Base-by-base conservation (phyloP, 441 rosid species). In the Euphorbia schlechtendalii region DNA sequence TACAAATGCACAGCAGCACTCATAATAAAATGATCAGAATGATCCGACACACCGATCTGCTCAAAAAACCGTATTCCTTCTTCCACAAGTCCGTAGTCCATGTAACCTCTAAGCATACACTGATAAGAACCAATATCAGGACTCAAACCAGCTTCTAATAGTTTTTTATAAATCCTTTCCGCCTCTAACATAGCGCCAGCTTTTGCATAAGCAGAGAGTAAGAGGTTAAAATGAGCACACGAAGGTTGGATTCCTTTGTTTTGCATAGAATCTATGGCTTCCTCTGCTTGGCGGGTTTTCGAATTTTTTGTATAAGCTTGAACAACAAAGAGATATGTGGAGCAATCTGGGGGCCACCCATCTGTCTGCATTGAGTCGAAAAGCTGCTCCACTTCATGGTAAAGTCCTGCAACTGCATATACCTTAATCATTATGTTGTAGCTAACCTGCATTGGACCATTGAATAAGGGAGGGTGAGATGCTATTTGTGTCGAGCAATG, bases 371-470 rank as follows among this genome's bases (percentile, higher is more conserved):
- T 86, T 69, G 79, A 80, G 56, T 64, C 67, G 64, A 90, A 56
- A 77, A 82, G 84, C 61, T 79, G 68, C 71, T 82, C 71, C 58
- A 76, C 92, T 76, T 90, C 82, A 28, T 34, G 34, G 64, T 71
- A 66, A 30, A 77, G 82, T 69, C 86, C 84, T 6, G 62, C 70
- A 18, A 51, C 46, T 30, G 88, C 86, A 70, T 82, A 84, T 32
- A 77, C 65, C n/a, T 80, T 81, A 55, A 77, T 76, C 82, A 90
- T 77, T 72, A 85, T 81, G 70, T 84, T 84, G 84, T 86, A 86
- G 84, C 90, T 81, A 56, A 81, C 77, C 93, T 90, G 93, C 82
- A 74, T 57, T 68, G 32, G 18, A 48, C 45, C 56, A 46, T 66
- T 9, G 70, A 73, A 57, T 58, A 58, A 18, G 64, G 6, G 62